Evolutionary conservation across 148 eudicot genomes (phyloP), one percentile per base, ranked within the genome.

Genomic region (Talinum fruticosum): DNA sequence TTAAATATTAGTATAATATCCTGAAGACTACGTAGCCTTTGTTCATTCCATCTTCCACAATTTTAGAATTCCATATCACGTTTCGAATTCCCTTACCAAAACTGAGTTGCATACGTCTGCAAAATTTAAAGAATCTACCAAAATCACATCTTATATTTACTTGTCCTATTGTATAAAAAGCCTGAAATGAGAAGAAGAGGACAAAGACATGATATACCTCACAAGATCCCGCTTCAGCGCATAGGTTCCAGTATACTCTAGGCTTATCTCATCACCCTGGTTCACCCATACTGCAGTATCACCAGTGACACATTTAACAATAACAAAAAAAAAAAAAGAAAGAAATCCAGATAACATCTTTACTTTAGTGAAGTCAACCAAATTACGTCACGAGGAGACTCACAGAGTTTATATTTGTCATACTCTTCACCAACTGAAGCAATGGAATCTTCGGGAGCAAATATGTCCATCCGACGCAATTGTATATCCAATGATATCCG

Each of bases 191-290:
- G 26, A 61, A 26, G 8, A 61, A 28, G 66, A 62, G 66, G 10
- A 26, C 15, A 28, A 28, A 26, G 32, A 0, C 10, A 62, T 62
- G 16, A 62, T 28, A 53, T 83, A 93, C 99, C 97, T 88, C 80
- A 93, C 97, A 69, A 96, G 90, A 85, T 96, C 99, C 78, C 99
- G 80, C 85, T 96, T 96, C 77, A 93, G 89, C 34, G 99, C 99
- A 84, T 90, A 90, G 37, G 97, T 93, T 67, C 99, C 97, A 62
- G 97, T 83, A 82, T 96, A 96, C 82, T 89, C 97, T 19, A 93
- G 87, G 88, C 99, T 96, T 81, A 96, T 81, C 86, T 93, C 97
- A 81, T 96, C 99, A n/a, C 99, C 99, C 51, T 91, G 97, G 62
- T 93, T 90, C 82, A 89, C 92, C 99, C 99, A 96, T 80, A 93